Base-by-base conservation (phyloP, 306 rosid genomes). In the Arachis stenosperma region DNA sequence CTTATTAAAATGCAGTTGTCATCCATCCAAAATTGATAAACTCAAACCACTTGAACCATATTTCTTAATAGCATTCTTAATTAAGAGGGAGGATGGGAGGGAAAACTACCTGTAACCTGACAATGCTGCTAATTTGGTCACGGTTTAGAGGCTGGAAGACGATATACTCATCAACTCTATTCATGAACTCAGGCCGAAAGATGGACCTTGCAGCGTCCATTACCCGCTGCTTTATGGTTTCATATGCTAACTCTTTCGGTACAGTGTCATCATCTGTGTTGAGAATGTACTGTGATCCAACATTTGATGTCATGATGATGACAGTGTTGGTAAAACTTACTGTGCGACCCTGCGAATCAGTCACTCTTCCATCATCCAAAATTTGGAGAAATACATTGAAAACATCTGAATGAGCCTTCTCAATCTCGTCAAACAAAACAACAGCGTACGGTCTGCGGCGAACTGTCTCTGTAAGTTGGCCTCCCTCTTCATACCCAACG, bases 401-500 rank as follows among this genome's bases (percentile, higher is more conserved):
- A 71, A 90, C 99, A 65, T 94, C 97, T 0, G 91, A 60, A 58
- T 94, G 97, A 11, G 99, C 96, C 87, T 94, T 94, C 84, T 94
- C 99, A 67, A 94, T 94, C 85, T 94, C 99, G 9, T 94, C 99
- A 57, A 91, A 94, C 82, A 94, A 83, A 67, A 94, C 92, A 63
- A 94, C 97, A 9, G 97, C 84, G 69, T 94, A 94, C 0, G 99
- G 97, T 79, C 97, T 85, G 84, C 97, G 88, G 9, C 99, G 96
- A 67, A 94, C 91, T n/a, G 74, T 84, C 83, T 91, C 97, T 2
- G 96, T 91, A 78, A 94, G 78, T 71, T 94, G 99, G 62, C 99
- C 99, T 17, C 99, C 99, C 82, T 94, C 99, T 82, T 94, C 99
- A 30, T 91, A 94, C 51, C 99, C 99, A 52, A 91, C 97, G 71